Evolutionary conservation across 139 green algal genomes (phyloP).

Genomic region (Chlorella sorokiniana): DNA sequence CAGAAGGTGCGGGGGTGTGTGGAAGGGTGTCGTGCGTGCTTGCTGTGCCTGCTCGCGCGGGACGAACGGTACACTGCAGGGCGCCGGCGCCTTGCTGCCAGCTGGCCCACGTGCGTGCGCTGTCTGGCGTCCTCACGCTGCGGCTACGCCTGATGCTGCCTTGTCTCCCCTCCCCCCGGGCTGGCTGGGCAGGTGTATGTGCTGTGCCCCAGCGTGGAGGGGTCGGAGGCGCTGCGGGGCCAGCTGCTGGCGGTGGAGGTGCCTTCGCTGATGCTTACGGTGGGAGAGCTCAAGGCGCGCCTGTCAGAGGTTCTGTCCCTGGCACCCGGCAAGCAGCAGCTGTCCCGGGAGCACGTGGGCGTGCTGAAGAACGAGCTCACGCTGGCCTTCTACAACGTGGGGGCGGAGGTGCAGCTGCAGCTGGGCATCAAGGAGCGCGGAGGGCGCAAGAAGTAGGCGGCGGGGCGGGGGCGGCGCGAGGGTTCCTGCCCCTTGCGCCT

Average conservation of each 20-base stretch:
- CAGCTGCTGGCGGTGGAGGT: constrained; percentile 85
- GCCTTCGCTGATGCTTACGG: constrained; percentile 51
- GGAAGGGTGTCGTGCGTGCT: too few species aligned
- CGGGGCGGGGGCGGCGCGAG: background rate
- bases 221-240: constrained; percentile 72
- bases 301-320: constrained; percentile 67
- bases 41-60: too few species aligned
- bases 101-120: too few species aligned
- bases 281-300: constrained; percentile 71
- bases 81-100: too few species aligned
- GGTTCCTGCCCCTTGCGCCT: too few species aligned
- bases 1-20: constrained; percentile 53
- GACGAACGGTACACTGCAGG: too few species aligned
- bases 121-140: too few species aligned
- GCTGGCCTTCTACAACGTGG: constrained; percentile 88
- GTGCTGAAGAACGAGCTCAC: constrained; percentile 76
- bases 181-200: constrained; percentile 53
- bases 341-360: constrained; percentile 69
- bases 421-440: constrained; percentile 76
- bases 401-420: constrained; percentile 61
- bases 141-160: background rate
- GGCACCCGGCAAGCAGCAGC: constrained; percentile 77
- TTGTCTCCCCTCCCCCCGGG: background rate
- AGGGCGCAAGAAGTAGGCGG: constrained; percentile 67
- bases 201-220: constrained; percentile 69